Percentiles rank a stretch among this genome's conserved stretches.
phyloP scores from a whole-genome alignment of 345 rosid genomes.

The Eucalyptus cloeziana region DNA sequence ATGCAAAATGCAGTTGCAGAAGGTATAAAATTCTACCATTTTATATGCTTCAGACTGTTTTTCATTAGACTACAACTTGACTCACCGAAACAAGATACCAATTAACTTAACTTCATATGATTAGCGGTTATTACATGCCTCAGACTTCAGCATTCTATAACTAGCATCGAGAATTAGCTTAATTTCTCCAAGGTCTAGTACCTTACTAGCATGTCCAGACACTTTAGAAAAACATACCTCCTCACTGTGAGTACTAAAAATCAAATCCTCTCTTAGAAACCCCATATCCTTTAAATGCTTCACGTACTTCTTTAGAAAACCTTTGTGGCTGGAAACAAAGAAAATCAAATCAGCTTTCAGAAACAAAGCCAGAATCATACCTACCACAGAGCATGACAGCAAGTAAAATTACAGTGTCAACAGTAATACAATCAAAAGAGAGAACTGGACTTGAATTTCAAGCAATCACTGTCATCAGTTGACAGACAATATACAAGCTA shows the following conservation, averaged over 20 bases:
- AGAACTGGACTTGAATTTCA: neutral
- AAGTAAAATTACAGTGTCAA: neutral
- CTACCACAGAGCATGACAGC: neutral
- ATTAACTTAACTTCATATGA: neutral
- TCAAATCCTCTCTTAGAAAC: conserved; percentile 77
- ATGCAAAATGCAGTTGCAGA: neutral
- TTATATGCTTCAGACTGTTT: neutral
- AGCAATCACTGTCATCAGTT: neutral
- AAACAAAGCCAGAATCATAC: neutral
- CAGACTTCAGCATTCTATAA: neutral
- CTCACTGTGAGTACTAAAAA: conserved; percentile 81
- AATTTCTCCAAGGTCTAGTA: neutral
- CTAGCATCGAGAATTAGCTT: neutral
- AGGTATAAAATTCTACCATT: neutral
- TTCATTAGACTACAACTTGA: neutral
- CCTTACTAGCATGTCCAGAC: neutral
- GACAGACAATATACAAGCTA: neutral
- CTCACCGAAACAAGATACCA: neutral
- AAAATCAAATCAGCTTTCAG: neutral
- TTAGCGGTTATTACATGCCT: neutral
- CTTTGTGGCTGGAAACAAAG: conserved; percentile 58
- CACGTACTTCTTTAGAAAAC: conserved; percentile 63
- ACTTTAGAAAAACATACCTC: conserved; percentile 32
- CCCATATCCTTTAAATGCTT: conserved; percentile 60
- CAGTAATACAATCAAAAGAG: neutral